Conservation (phyloP, 2,329 filamentous ascomycete genomes). For the Rhynchosporium secalis region DNA sequence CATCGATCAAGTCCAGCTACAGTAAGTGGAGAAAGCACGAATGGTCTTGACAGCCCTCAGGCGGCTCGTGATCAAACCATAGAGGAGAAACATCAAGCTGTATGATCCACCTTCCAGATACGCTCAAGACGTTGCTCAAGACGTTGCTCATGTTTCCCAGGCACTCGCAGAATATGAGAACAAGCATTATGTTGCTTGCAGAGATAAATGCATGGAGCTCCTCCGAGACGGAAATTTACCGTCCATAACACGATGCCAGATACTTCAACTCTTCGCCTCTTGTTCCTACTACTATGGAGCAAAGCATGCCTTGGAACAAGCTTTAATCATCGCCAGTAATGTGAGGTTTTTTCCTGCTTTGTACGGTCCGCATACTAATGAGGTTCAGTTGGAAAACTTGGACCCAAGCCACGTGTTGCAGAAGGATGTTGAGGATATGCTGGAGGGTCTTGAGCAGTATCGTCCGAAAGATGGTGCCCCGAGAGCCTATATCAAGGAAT, state of each 20-base stretch:
- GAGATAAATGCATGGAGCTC: slow-evolving; percentile 3
- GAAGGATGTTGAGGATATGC: neutral
- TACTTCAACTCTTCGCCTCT: slow-evolving; percentile 1
- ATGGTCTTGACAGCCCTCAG: neutral
- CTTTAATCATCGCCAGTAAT: neutral
- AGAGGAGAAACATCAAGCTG: neutral
- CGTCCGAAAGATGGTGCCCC: neutral
- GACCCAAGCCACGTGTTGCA: neutral
- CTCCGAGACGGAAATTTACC: neutral
- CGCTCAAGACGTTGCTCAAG: neutral
- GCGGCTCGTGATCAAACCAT: neutral
- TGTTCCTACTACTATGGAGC: slow-evolving; percentile 6
- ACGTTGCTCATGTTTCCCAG: neutral
- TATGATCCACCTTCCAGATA: neutral
- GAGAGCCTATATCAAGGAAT: neutral
- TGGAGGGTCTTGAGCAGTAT: slow-evolving; percentile 4
- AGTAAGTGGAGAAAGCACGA: neutral
- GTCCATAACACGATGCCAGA: neutral
- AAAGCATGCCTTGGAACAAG: neutral
- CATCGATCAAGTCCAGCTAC: neutral
- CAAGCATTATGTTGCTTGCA: slow-evolving; percentile 5
- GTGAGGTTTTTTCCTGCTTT: neutral
- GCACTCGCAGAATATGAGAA: neutral
- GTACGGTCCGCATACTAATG: neutral
- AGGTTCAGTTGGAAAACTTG: neutral